phyloP scores from a whole-genome alignment of 306 rosid species.

The Vigna hirtella region DNA sequence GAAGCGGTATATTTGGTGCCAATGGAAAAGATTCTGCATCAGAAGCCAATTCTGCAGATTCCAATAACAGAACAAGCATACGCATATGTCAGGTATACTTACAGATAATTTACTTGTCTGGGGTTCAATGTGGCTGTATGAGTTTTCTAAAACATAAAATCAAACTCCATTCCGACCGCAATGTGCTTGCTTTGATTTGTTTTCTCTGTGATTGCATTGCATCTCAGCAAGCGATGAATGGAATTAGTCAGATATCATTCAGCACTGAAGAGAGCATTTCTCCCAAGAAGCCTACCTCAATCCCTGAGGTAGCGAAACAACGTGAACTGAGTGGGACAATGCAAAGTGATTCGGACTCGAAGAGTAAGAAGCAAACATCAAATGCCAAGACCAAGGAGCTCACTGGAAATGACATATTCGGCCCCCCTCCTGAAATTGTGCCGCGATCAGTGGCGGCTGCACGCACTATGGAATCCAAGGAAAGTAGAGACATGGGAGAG shows the following conservation, averaged over 20 bases:
- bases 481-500: slow-evolving; percentile 75
- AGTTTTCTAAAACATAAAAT: slow-evolving; percentile 7
- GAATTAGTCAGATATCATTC: slow-evolving; percentile 95
- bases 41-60: slow-evolving; percentile 56
- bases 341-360: slow-evolving; percentile 67
- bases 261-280: slow-evolving; percentile 72
- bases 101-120: background rate
- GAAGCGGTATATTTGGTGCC: slow-evolving; percentile 76
- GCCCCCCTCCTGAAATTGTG: slow-evolving; percentile 81
- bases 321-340: slow-evolving; percentile 91
- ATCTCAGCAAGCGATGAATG: slow-evolving; percentile 73
- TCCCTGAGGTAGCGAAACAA: slow-evolving; percentile 96
- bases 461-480: slow-evolving; percentile 63
- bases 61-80: slow-evolving; percentile 64
- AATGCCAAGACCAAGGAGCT: slow-evolving; percentile 89
- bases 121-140: background rate
- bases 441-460: slow-evolving; percentile 68
- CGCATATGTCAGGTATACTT: slow-evolving; percentile 71
- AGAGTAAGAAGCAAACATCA: slow-evolving; percentile 69
- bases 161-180: background rate
- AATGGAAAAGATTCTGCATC: slow-evolving; percentile 55
- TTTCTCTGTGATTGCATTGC: slow-evolving; percentile 32
- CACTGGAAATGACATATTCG: slow-evolving; percentile 90
- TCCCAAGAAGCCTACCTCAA: slow-evolving; percentile 76
- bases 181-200: slow-evolving; percentile 14